Conservation (phyloP, 2,329 filamentous ascomycete species). For the Zalaria sp. region DNA sequence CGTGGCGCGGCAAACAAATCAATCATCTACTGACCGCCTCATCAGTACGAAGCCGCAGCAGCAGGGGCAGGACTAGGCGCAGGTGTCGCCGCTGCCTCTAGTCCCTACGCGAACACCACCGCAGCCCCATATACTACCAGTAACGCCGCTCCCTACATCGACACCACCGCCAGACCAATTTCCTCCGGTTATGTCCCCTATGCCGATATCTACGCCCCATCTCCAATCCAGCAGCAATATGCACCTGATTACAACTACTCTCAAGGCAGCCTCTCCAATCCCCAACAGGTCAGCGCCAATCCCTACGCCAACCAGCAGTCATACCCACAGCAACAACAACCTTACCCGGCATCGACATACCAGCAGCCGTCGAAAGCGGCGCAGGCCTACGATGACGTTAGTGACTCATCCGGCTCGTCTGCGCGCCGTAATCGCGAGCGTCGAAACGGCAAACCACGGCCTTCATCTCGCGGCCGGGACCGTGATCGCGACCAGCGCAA, state of each 20-base stretch:
- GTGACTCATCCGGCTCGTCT: background rate
- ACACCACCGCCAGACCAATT: background rate
- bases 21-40: background rate
- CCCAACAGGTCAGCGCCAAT: no score
- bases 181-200: conserved; percentile 18
- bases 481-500: no score
- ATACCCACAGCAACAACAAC: background rate
- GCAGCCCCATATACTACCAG: conserved; percentile 1
- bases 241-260: no score
- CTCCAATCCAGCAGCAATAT: conserved; percentile 1
- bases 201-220: conserved; percentile 17
- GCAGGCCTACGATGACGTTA: conserved; percentile 6
- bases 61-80: background rate
- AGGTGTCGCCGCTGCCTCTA: background rate
- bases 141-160: conserved; percentile 10
- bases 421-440: background rate
- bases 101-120: background rate
- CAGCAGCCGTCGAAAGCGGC: conserved; percentile 1
- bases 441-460: conserved; percentile 2
- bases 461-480: background rate
- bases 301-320: background rate
- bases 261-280: no score
- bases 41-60: background rate
- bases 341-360: conserved; percentile 5
- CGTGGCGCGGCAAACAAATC: no score